Base-by-base conservation (phyloP, 2,329 filamentous ascomycete genomes). In the Davidsoniella virescens region DNA sequence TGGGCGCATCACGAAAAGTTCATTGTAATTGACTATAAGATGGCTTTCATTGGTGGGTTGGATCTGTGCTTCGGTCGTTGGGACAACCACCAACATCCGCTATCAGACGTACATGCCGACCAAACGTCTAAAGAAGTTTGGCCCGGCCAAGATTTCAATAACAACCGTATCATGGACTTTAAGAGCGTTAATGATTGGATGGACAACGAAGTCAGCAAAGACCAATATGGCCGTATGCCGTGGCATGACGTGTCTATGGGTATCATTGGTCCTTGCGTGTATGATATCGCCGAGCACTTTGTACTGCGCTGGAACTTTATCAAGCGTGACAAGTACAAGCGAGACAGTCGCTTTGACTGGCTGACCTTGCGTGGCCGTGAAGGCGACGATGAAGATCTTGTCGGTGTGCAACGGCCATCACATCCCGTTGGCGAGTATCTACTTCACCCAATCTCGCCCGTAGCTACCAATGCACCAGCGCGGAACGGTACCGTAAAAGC, bases 1-100 rank as follows among this genome's bases (percentile, higher is more conserved):
- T 96, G 90, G 79, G 92, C 92, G 0, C 92, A 98, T 62, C 92
- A 98, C 62, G 92, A 98, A 60, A 98, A 98, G 62, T 93, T 95
- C 61, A 84, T 96, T 50, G 84, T 98, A 16, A 84, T 96, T 49
- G 92, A 96, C 65, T 94, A 94, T 60, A 75, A 80, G 14, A 67
- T 90, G 57, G 92, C 87, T 12, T 96, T 96, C 60, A 90, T 96
- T 52, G 92, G 92, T 48, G 92, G 92, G 0, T 71, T 98, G 5
- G 92, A 98, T 65, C 70, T 96, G 29, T 98, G 92, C 64, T 98
- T 95, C 62, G 92, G 92, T 7, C 78, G 92, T 49, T 96, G 88
- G 88, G 92, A 98, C 60, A 75, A 76, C 50, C 78, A 84, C 55
- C 85, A 94, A 59, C 92, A 96, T 65, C 75, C 81, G 1, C 72